phyloP scores from a whole-genome alignment of 805 yeast species.

The Candida koratica region DNA sequence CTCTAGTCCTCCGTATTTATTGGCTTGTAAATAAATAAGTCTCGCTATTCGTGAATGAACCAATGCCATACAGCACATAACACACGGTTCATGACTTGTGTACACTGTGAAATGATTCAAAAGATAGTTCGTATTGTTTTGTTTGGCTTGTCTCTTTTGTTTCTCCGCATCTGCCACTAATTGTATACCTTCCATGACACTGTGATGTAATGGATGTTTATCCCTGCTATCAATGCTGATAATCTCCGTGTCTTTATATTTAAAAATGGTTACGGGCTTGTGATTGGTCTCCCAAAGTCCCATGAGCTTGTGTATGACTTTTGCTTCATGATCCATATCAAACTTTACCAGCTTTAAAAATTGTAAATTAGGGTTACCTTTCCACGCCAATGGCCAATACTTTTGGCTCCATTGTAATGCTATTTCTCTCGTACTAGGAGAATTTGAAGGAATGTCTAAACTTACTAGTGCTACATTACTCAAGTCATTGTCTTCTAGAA shows the following conservation, averaged over 20 bases:
- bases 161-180: slow-evolving; percentile 57
- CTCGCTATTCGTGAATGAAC: slow-evolving; percentile 82
- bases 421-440: slow-evolving; percentile 71
- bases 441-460: slow-evolving; percentile 49
- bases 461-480: slow-evolving; percentile 11
- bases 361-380: slow-evolving; percentile 83
- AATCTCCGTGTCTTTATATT: slow-evolving; percentile 41
- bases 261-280: slow-evolving; percentile 58
- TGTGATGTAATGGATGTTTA: slow-evolving; percentile 60
- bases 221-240: slow-evolving; percentile 32
- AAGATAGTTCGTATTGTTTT: slow-evolving; percentile 44
- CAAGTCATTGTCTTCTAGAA: slow-evolving; percentile 7
- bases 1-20: slow-evolving; percentile 49
- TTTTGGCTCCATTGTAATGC: slow-evolving; percentile 59
- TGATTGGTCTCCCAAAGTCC: slow-evolving; percentile 3
- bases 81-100: slow-evolving; percentile 93
- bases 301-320: slow-evolving; percentile 17
- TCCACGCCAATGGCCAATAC: slow-evolving; percentile 91
- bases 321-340: slow-evolving; percentile 42
- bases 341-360: slow-evolving; percentile 52
- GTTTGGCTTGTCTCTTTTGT: slow-evolving; percentile 25
- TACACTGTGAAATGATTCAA: slow-evolving; percentile 76
- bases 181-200: slow-evolving; percentile 69
- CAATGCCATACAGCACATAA: slow-evolving; percentile 95
- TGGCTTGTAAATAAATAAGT: slow-evolving; percentile 54